Base-by-base conservation (phyloP, 73 alveolate genomes). In the Tetrahymena elliotti region DNA sequence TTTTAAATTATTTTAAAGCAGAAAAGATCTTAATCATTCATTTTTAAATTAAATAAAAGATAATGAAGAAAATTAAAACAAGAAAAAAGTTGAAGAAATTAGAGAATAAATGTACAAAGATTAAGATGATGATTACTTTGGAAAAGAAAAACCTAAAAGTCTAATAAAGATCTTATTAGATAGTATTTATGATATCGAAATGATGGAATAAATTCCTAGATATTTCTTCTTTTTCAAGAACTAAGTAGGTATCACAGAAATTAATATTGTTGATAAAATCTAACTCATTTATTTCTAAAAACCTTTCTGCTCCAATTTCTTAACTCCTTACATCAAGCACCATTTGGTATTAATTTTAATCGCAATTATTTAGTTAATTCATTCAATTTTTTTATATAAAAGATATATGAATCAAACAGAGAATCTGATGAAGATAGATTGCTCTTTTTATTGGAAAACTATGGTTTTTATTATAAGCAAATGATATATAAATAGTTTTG, bases 401-500 rank as follows among this genome's bases (percentile, higher is more conserved):
- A 68, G 88, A 94, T 94, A 12, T 94, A 47, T 84, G 95, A 88
- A 92, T 68, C 93, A 22, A 94, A 94, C 24, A 94, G 96, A 88
- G 96, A 94, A 84, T 84, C 96, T 36, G 96, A 94, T 92, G 96
- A 94, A 88, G 96, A 94, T 83, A 94, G 96, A 94, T 36, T 94
- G 92, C 34, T 84, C 8, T 68, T 94, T 38, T 41, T 94, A 10
- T 52, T 94, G 22, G 95, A 84, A 10, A 39, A 35, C 83, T 33
- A 53, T 88, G 82, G 54, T 0, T 94, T 94, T 13, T 94, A 94
- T 52, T 52, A 27, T 35, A 53, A 39, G 38, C 20, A 94, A 88
- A 88, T 94, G 95, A 88, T 52, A 8, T 94, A 94, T 68, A 83
- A 93, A 20, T 35, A 94, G 47, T 68, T 22, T n/a, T 68, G 88